Conservation (phyloP, 139 green algal species). For the Chlamydomonas sphaeroides region DNA sequence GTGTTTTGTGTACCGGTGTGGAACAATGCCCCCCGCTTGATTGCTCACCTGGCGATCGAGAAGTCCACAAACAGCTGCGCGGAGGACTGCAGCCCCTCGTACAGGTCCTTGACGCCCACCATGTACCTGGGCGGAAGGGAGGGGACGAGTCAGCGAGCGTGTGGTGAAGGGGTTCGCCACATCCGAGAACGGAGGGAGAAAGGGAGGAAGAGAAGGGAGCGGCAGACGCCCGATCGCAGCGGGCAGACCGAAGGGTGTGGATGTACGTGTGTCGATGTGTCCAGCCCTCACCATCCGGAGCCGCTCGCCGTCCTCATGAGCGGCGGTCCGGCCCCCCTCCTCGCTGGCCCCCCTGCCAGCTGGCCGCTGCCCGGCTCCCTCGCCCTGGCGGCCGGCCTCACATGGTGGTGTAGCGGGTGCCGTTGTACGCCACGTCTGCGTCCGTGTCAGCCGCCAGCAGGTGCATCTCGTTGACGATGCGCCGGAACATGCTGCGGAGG, state of each 20-base stretch:
- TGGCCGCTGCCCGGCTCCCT: no score
- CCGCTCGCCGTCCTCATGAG: no score
- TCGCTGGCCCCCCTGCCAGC: not conserved
- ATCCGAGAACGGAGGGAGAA: no score
- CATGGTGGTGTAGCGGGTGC: slow-evolving; percentile 29
- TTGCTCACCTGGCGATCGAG: not conserved
- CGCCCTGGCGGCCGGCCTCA: not conserved
- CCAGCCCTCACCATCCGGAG: no score
- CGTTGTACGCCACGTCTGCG: slow-evolving; percentile 26
- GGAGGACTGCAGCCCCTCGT: slow-evolving; percentile 36
- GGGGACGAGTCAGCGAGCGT: no score
- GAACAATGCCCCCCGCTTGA: not conserved
- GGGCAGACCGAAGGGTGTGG: no score
- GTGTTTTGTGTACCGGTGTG: no score
- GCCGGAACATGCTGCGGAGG: slow-evolving; percentile 38
- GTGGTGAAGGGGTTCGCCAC: no score
- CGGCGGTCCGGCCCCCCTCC: not conserved
- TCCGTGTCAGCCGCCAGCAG: slow-evolving; percentile 22
- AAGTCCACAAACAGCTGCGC: slow-evolving; percentile 35
- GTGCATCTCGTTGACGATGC: slow-evolving; percentile 30
- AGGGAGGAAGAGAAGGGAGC: no score
- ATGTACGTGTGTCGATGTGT: no score
- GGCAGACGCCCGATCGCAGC: no score
- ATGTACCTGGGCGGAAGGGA: no score
- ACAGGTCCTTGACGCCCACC: slow-evolving; percentile 37